Base-by-base conservation (phyloP, 2,329 filamentous ascomycete genomes). In the Pezicula neosporulosa region DNA sequence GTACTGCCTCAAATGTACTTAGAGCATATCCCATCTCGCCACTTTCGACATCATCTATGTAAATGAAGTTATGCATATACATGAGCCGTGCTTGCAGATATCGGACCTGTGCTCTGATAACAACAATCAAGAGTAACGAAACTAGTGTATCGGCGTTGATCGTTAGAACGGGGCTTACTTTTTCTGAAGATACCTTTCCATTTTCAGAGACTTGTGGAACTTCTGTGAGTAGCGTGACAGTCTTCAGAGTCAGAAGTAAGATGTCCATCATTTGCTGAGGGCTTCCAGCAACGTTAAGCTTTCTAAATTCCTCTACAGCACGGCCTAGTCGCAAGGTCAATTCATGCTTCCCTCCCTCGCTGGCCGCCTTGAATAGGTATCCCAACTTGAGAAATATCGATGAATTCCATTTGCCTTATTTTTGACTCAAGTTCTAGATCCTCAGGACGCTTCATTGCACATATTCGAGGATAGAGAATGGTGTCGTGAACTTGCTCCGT, bases 41-140 rank as follows among this genome's bases (percentile, higher is more conserved):
- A 55, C 85, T 95, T 59, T 99, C 94, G 8, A 99, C 91, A 70
- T 99, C 94, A 61, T 97, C 94, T 47, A 96, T 92, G 69, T 96
- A 99, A 59, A 97, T 94, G 65, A 97, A 99, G 63, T 96, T 90
- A 41, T 93, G 88, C 78, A 97, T 96, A 67, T 97, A 99, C n/a
- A 88, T 78, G 44, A 99, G 74, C 18, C 93, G 82, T 3, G 94
- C 91, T 62, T 96, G 90, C 8, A 99, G 76, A 69, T 97, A 87
- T 52, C 89, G 85, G 24, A 96, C 85, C 54, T 94, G 89, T 10
- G 93, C 90, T 56, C 93, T 82, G 54, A 99, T 97, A 10, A 99
- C 89, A 15, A 99, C 91, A 55, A 96, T 85, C 18, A 99, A 77
- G 13, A 99, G 77, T 53, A 99, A 73, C 0, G 94, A 97, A 2